Percentiles rank a stretch among this genome's conserved stretches.
These are phyloP conservation scores for Sanghuangporus baumii DNA, from an alignment of 1,284 basidiomycete species.

Conservation along the genomic window DNA sequence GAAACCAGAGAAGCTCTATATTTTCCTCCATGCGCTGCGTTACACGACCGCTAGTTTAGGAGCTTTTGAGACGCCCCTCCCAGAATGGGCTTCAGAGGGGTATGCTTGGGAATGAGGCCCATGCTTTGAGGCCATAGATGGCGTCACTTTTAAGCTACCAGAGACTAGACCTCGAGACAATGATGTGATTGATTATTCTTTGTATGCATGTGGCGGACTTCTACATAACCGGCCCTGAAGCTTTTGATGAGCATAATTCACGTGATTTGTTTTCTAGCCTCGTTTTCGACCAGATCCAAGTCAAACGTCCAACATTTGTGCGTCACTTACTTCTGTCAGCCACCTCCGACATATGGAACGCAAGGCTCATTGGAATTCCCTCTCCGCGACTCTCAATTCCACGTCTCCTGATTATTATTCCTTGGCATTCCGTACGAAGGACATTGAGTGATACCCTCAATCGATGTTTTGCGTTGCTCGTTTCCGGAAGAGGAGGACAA, in stretches of 20 bases:
- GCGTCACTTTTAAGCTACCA: neutral
- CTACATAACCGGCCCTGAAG: neutral
- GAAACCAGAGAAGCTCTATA: conserved; percentile 83
- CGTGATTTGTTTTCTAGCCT: neutral
- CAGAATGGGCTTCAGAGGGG: conserved; percentile 62
- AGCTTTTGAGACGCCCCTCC: conserved; percentile 69
- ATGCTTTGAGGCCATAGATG: neutral
- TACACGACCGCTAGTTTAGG: conserved; percentile 72
- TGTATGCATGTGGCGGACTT: too few relatives aligned
- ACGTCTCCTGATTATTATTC: neutral
- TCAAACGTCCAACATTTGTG: neutral
- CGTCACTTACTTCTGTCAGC: neutral
- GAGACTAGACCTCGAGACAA: too few relatives aligned
- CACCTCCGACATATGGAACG: neutral
- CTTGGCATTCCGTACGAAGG: neutral
- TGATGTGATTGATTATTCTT: too few relatives aligned
- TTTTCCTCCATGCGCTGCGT: conserved; percentile 86
- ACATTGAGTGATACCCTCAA: too few relatives aligned
- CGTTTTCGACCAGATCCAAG: neutral
- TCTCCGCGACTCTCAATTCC: neutral
- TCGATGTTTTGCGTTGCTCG: neutral
- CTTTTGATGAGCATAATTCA: neutral
- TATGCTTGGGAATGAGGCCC: conserved; percentile 45
- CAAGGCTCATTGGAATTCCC: neutral
- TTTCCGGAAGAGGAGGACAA: neutral